A percentile compares a stretch with the other conserved stretches of the same genome.
These are phyloP conservation scores for Lichina pygmaea DNA, from an alignment of 495 filamentous ascomycete species.

Conservation along the genomic window DNA sequence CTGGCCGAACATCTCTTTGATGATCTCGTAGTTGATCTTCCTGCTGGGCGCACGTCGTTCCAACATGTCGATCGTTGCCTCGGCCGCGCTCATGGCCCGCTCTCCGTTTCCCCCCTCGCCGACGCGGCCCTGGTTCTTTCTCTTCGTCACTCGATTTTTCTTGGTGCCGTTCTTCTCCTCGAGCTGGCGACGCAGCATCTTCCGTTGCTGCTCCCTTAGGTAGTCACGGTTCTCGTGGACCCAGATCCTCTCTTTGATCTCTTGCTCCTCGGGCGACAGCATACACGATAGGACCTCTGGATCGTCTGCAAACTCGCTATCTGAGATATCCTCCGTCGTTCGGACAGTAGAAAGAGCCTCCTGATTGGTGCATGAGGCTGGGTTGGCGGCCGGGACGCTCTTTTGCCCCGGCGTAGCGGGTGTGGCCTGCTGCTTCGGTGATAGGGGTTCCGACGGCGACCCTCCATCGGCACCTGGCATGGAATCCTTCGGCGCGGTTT, in stretches of 20 bases:
- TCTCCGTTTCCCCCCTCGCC: conserved; percentile 25
- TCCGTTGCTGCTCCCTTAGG: conserved; percentile 55
- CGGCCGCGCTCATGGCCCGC: conserved; percentile 31
- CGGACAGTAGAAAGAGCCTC: too few relatives aligned
- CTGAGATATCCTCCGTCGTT: conserved; percentile 25
- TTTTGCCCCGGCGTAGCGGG: neutral
- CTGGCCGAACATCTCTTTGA: conserved; percentile 25
- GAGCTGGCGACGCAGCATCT: conserved; percentile 37
- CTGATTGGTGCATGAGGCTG: too few relatives aligned
- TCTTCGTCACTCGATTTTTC: conserved; percentile 14
- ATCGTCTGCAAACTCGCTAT: conserved; percentile 61
- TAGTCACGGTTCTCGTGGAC: conserved; percentile 81
- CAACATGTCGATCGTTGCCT: conserved; percentile 50
- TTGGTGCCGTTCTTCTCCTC: conserved; percentile 19
- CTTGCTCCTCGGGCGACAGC: conserved; percentile 38
- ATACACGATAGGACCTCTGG: conserved; percentile 59
- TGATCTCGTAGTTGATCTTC: conserved; percentile 59
- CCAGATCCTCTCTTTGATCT: conserved; percentile 73
- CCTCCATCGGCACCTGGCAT: too few relatives aligned
- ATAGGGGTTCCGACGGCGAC: too few relatives aligned
- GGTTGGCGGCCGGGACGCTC: too few relatives aligned
- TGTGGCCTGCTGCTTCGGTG: neutral
- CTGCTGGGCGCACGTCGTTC: conserved; percentile 44
- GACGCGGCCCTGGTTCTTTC: conserved; percentile 23
- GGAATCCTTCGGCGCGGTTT: too few relatives aligned